These are phyloP conservation scores for Albugo laibachii DNA, from an alignment of 352 stramenopile genomes.

Conservation along the genomic window DNA sequence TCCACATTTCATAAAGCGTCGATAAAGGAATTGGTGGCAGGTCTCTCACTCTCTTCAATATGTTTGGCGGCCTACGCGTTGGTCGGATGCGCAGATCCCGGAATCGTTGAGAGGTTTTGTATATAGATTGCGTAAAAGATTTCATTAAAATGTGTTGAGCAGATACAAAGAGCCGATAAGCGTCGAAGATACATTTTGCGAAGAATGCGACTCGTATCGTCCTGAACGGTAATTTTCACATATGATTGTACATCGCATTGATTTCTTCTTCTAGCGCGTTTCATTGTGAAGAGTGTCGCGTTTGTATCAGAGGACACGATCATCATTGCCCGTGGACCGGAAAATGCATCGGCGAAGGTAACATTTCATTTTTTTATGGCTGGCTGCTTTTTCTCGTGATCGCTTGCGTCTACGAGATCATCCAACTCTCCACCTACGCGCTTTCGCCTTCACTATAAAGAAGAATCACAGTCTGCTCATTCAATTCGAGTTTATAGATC, in stretches of 20 bases:
- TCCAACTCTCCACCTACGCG: constrained; percentile 75
- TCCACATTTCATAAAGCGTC: constrained; percentile 24
- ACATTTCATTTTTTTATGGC: constrained; percentile 15
- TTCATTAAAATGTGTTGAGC: background rate
- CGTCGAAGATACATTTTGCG: constrained; percentile 56
- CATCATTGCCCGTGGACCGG: constrained; percentile 24
- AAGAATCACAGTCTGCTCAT: too few relatives aligned
- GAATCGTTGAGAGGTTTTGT: constrained; percentile 34
- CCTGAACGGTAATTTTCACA: constrained; percentile 24
- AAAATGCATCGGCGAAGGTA: constrained; percentile 21
- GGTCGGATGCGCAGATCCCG: constrained; percentile 45
- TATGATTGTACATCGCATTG: background rate
- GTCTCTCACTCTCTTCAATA: constrained; percentile 26
- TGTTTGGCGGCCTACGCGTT: constrained; percentile 56
- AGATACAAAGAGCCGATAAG: background rate
- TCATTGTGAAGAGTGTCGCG: constrained; percentile 76
- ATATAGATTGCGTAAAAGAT: background rate
- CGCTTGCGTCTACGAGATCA: constrained; percentile 75
- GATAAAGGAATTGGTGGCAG: constrained; percentile 18
- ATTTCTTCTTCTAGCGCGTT: constrained; percentile 21
- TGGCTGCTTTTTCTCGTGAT: constrained; percentile 71
- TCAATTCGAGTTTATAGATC: too few relatives aligned
- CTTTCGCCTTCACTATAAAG: constrained; percentile 21
- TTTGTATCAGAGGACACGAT: constrained; percentile 70
- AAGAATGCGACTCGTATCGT: constrained; percentile 58